Evolutionary conservation across 768 basidiomycete species (phyloP).

Genomic region (Boletus fagicola): DNA sequence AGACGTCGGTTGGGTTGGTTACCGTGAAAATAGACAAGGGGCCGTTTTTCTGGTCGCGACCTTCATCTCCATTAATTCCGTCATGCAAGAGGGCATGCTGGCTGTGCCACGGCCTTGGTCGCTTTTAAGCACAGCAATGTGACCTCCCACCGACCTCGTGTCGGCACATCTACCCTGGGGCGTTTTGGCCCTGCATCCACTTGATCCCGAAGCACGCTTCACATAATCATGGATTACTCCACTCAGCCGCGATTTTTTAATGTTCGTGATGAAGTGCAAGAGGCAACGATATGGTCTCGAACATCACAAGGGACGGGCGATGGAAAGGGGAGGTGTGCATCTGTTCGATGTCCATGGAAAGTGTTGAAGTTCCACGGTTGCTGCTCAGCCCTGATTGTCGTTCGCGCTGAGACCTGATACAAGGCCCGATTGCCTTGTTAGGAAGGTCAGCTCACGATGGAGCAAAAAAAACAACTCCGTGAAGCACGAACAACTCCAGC

Average conservation of each 20-base stretch:
- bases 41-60: not conserved
- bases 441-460: constrained; percentile 16
- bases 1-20: not conserved
- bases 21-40: constrained; percentile 4
- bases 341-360: constrained; percentile 9
- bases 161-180: not conserved
- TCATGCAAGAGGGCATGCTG: not conserved
- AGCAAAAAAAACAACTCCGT: constrained; percentile 19
- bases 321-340: constrained; percentile 1
- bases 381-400: constrained; percentile 18
- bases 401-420: not conserved
- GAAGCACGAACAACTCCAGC: constrained; percentile 11
- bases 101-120: constrained; percentile 1
- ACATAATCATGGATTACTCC: constrained; percentile 10
- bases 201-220: constrained; percentile 1
- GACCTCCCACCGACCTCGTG: constrained; percentile 20
- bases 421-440: constrained; percentile 19
- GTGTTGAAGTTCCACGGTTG: not conserved
- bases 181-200: constrained; percentile 11
- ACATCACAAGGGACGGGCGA: constrained; percentile 4
- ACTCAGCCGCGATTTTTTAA: constrained; percentile 20
- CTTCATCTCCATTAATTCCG: constrained; percentile 1
- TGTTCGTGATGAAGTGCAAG: constrained; percentile 13
- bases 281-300: constrained; percentile 13
- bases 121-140: constrained; percentile 3